Base-by-base conservation (phyloP, 208 protist genomes). In the Trypanosoma avium region DNA sequence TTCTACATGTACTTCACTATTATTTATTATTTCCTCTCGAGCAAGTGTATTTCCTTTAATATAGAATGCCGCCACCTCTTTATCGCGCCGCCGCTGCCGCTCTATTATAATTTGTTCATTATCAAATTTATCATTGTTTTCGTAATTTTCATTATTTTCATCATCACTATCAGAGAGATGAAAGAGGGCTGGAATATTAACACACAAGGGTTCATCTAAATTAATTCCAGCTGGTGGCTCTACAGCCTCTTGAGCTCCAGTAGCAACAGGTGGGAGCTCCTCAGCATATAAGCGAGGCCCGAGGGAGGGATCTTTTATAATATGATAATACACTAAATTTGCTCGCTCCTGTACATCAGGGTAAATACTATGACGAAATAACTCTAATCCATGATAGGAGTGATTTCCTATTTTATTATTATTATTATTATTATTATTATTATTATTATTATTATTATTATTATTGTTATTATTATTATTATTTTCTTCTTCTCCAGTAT, bases 11-110 rank as follows among this genome's bases (percentile, higher is more conserved):
- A 65, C 45, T 21, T 61, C 60, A 1, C n/a, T n/a, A n/a, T n/a
- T n/a, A n/a, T 15, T 15, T 22, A 21, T 13, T 9, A 45, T 40
- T 22, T 59, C 42, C 55, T 64, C 77, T 24, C 30, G 55, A 32
- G 35, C 12, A 15, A 36, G 17, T 21, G 47, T 19, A 12, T 13
- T 49, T 21, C 73, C 80, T 46, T 61, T 82, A 19, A 95, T 79
- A 64, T 95, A 95, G 64, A 91, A 95, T 30, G 82, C 77, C 13
- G 75, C 56, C 53, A 92, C 75, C 45, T 89, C 84, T 26, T n/a
- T n/a, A n/a, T n/a, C n/a, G n/a, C 72, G 63, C 4, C 82, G 73
- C 26, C 82, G 75, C n/a, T 64, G 67, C 68, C 73, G 33, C 43
- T 90, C 77, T 26, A n/a, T 42, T 42, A 3, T 8, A 3, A n/a